Evolutionary conservation across 1,284 basidiomycete genomes (phyloP).

Genomic region (Apiotrichum gamsii): DNA sequence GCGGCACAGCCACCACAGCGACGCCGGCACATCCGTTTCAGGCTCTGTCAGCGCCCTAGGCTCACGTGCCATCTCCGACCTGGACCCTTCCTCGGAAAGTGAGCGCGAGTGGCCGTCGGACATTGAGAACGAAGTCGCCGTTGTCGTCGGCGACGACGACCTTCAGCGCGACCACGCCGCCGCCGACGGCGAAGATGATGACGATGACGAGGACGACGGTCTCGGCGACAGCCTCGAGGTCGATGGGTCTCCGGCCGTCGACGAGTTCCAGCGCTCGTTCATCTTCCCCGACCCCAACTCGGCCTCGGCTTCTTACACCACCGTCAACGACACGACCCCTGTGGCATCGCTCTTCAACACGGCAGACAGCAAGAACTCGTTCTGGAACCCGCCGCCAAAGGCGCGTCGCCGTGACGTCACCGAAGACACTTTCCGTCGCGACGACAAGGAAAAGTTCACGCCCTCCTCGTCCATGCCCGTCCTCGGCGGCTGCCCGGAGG

Average conservation of each 20-base stretch:
- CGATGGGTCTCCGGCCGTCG: neutral
- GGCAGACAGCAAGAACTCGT: neutral
- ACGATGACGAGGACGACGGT: neutral
- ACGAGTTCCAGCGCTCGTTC: constrained; percentile 12
- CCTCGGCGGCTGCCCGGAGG: too few species aligned
- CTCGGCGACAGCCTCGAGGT: neutral
- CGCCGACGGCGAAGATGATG: neutral
- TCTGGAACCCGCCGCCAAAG: neutral
- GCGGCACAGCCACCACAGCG: neutral
- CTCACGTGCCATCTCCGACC: constrained; percentile 9
- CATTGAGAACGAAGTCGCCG: constrained; percentile 6
- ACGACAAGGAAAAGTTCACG: too few species aligned
- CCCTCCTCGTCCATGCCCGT: too few species aligned
- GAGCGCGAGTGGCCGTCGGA: constrained; percentile 6
- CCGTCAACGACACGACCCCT: neutral
- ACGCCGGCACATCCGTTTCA: neutral
- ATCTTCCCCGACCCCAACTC: constrained; percentile 18
- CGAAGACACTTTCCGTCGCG: too few species aligned
- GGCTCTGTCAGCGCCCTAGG: constrained; percentile 10
- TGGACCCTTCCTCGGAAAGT: constrained; percentile 2
- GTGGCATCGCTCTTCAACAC: constrained; percentile 5
- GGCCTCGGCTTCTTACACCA: neutral
- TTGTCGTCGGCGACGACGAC: neutral
- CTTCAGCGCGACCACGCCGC: neutral
- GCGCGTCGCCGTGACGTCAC: neutral